Base-by-base conservation (phyloP, 2,329 filamentous ascomycete genomes). In the Calonectria crousiana region DNA sequence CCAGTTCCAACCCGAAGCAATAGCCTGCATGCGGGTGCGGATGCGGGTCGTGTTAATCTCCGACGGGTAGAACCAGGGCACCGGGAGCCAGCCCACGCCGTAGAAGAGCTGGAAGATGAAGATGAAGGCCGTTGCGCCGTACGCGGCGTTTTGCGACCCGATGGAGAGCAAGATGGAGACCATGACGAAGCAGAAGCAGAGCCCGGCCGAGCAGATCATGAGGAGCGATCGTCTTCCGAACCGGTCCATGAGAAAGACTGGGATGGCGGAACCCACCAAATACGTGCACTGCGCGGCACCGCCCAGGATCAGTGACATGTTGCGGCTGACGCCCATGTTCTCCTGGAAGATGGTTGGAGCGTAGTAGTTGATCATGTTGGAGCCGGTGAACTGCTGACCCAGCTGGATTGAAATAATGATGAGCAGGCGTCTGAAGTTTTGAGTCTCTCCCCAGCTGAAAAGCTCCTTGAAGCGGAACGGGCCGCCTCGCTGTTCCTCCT, bases 251-350 rank as follows among this genome's bases (percentile, higher is more conserved):
- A 85, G 78, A 62, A 84, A 83, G 4, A 87, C 78, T 0, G 86
- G 85, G 67, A 87, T 86, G 2, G 83, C 79, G 0, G 84, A 85
- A 10, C 84, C 85, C 18, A 85, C 81, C 11, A 87, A 78, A 69
- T 86, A 88, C 0, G 83, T 84, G 60, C 82, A 81, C 28, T 83
- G 83, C 36, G 82, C 84, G 67, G 82, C 85, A 4, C 90, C 89
- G 28, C 88, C 89, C 1, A 91, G 82, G 6, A 91, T 85, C 49
- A 91, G 82, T 38, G 89, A 88, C 41, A 91, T 81, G n/a, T 89
- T 85, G 2, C 87, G 84, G 16, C 81, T 81, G 5, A 88, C 74
- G 2, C 81, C 76, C 82, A 87, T 86, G 13, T 81, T 83, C 1
- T 83, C 75, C 53, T 86, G 78, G 60, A 85, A 85, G 26, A 88